phyloP scores from a whole-genome alignment of 2,329 filamentous ascomycete species.

The Ophiostoma quercus region DNA sequence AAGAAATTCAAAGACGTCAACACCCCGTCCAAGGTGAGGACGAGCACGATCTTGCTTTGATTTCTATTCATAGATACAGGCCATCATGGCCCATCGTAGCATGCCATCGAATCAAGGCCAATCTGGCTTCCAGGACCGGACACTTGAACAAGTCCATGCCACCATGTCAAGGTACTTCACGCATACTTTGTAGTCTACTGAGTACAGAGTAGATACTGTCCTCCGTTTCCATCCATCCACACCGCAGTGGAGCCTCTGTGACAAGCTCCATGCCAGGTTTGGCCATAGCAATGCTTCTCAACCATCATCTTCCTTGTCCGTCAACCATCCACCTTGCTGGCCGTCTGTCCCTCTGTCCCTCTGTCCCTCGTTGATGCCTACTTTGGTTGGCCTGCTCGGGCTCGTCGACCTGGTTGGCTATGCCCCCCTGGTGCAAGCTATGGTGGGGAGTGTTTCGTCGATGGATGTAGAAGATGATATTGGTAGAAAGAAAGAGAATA shows the following conservation, averaged over 20 bases:
- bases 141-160: too few relatives aligned
- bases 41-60: not conserved
- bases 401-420: not conserved
- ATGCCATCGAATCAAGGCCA: not conserved
- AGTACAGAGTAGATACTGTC: too few relatives aligned
- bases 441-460: constrained; percentile 8
- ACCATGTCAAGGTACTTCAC: not conserved
- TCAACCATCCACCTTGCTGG: not conserved
- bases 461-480: not conserved
- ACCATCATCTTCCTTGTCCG: not conserved
- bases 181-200: too few relatives aligned
- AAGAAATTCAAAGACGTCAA: not conserved
- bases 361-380: not conserved
- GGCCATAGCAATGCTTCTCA: constrained; percentile 9
- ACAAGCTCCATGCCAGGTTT: not conserved
- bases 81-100: not conserved
- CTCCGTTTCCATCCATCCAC: constrained; percentile 9
- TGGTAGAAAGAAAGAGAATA: not conserved
- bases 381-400: not conserved
- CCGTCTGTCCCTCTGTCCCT: not conserved
- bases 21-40: not conserved
- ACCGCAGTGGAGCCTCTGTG: not conserved
- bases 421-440: constrained; percentile 1
- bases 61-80: not conserved
- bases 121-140: not conserved